Base-by-base conservation (phyloP, 768 basidiomycete species). In the Roridomyces roridus region DNA sequence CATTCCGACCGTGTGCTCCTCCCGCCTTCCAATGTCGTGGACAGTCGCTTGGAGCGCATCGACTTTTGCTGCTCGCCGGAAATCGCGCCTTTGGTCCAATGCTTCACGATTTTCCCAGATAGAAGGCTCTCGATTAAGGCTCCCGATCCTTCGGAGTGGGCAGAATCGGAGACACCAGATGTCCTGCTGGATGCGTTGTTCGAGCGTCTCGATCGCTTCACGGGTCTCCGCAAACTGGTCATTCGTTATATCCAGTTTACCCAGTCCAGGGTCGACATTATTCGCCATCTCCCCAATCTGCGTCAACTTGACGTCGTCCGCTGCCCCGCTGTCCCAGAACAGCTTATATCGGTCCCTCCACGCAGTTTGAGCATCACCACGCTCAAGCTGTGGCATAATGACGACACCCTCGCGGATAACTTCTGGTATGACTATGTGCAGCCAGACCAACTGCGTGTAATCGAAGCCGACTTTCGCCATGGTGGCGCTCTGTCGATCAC, bases 81-180 rank as follows among this genome's bases (percentile, higher is more conserved):
- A n/a, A 40, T 54, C 6, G 44, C 52, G 5, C 52, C 36, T 20
- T 34, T 54, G 5, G 52, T 54, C 21, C 52, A 45, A 9, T 31
- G 15, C n/a, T 54, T 34, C 18, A 0, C 4, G 17, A 54, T 54
- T n/a, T n/a, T n/a, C n/a, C n/a, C n/a, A n/a, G n/a, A n/a, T n/a
- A n/a, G n/a, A n/a, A n/a, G n/a, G n/a, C n/a, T n/a, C n/a, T n/a
- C n/a, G n/a, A n/a, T n/a, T n/a, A n/a, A n/a, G n/a, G n/a, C n/a
- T n/a, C n/a, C n/a, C n/a, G n/a, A n/a, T n/a, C n/a, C n/a, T n/a
- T n/a, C n/a, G n/a, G n/a, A n/a, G n/a, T n/a, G n/a, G n/a, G n/a
- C n/a, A n/a, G n/a, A n/a, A n/a, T n/a, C n/a, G n/a, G n/a, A n/a
- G n/a, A n/a, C 42, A 1, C 28, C 52, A n/a, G 39, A 54, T 21